phyloP scores from a whole-genome alignment of 352 stramenopile species.

The Phytophthora kernoviae region DNA sequence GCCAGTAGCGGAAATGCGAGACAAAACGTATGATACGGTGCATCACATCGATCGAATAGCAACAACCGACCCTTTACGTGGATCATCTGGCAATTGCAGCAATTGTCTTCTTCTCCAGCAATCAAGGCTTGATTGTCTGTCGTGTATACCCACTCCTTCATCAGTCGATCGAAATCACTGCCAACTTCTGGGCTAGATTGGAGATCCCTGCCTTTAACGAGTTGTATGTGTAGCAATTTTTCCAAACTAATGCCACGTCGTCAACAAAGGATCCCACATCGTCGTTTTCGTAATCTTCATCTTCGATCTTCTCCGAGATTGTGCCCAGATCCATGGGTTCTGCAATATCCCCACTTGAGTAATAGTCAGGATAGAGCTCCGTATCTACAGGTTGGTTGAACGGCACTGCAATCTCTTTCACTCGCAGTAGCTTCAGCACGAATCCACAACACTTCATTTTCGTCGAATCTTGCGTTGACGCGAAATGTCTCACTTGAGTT shows the following conservation, averaged over 20 bases:
- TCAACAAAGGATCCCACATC: conserved; percentile 83
- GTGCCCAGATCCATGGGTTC: conserved; percentile 86
- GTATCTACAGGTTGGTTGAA: conserved; percentile 88
- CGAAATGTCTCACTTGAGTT: conserved; percentile 56
- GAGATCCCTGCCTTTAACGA: conserved; percentile 84
- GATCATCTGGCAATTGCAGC: conserved; percentile 74
- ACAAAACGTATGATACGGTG: conserved; percentile 85
- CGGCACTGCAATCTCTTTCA: conserved; percentile 75
- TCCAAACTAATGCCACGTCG: conserved; percentile 83
- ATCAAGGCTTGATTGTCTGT: conserved; percentile 55
- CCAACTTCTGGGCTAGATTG: conserved; percentile 71
- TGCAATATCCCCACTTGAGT: conserved; percentile 65
- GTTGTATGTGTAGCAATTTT: conserved; percentile 88
- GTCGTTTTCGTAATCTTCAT: conserved; percentile 87
- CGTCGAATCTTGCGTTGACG: conserved; percentile 57
- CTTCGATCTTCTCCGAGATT: conserved; percentile 83
- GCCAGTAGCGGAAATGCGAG: conserved; percentile 56
- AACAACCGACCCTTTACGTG: conserved; percentile 68
- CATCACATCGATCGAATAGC: conserved; percentile 83
- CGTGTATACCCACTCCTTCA: conserved; percentile 82
- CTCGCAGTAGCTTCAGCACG: conserved; percentile 74
- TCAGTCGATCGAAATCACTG: conserved; percentile 80
- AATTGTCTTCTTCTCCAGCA: conserved; percentile 79
- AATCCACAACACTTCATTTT: conserved; percentile 75
- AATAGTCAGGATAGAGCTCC: conserved; percentile 87